Evolutionary conservation across 2,329 filamentous ascomycete species (phyloP), one percentile per base, ranked within the genome.

Genomic region (Cytospora schulzeri): DNA sequence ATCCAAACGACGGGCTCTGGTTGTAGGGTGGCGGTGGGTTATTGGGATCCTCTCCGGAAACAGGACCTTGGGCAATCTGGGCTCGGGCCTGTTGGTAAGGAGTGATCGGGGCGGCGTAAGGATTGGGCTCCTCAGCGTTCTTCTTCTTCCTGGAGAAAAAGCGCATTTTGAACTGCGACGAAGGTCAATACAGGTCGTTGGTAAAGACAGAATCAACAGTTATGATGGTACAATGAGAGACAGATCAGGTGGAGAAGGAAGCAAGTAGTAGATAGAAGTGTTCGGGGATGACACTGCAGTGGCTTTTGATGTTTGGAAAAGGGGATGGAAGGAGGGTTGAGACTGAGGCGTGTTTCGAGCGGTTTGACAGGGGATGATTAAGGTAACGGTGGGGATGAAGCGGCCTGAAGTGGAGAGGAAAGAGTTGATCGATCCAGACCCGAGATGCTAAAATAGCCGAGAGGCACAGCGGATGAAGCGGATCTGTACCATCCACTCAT

Each of bases 91-190:
- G 75, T 67, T 82, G 79, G 67, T 83, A 80, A 19, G 80, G 74
- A 29, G 76, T 79, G 73, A 80, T 78, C 77, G 71, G 80, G 75
- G 82, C 80, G 64, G 83, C 80, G 70, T 86, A 87, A 29, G 84
- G 83, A 67, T 87, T 85, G 70, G 88, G 88, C 41, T 81, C 80
- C 57, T 61, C 51, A 22, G 51, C 41, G 9, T 59, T 63, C 51
- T 67, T 67, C 62, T 83, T 85, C 77, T 85, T 85, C 68, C 79
- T 77, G 68, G 82, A 77, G 70, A 86, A 86, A 59, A 86, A 79
- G 54, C 83, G 81, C 65, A 67, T 67, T 22, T n/a, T 60, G 59
- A 65, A 41, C 62, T 67, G 33, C 12, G 7, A 17, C 9, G 26
- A 17, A 7, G 41, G 54, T 67, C 15, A 62, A 54, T 45, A 38